Evolutionary conservation across 805 yeast genomes (phyloP).

Genomic region (Zygoascus tannicola): DNA sequence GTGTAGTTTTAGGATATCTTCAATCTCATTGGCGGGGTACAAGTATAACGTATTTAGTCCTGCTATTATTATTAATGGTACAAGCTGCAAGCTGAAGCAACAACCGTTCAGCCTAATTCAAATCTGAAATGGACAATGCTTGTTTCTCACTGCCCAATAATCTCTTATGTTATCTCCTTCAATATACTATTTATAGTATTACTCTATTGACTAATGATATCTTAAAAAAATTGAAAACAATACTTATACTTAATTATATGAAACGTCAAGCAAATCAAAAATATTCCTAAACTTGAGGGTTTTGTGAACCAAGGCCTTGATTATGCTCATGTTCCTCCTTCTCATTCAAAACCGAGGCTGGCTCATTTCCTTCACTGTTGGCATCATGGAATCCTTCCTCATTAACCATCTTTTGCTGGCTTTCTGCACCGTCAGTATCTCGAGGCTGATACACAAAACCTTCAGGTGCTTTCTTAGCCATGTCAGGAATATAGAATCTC

Average conservation of each 20-base stretch:
- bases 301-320: conserved; percentile 1
- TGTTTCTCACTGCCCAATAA: too few relatives aligned
- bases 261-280: not conserved
- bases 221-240: too few relatives aligned
- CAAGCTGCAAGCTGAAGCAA: too few relatives aligned
- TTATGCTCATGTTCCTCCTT: conserved; percentile 2
- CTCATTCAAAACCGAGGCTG: not conserved
- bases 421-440: conserved; percentile 1
- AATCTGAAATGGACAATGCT: too few relatives aligned
- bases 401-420: not conserved
- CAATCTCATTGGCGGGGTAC: too few relatives aligned
- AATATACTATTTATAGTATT: too few relatives aligned
- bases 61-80: too few relatives aligned
- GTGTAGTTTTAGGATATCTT: too few relatives aligned
- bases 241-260: too few relatives aligned
- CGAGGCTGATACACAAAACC: not conserved
- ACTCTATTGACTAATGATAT: not conserved
- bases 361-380: not conserved
- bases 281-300: conserved; percentile 6
- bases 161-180: too few relatives aligned
- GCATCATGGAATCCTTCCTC: not conserved
- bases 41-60: too few relatives aligned
- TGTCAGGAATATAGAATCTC: conserved; percentile 73
- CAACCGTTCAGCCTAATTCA: too few relatives aligned
- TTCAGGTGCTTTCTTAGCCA: conserved; percentile 28